A percentile compares a stretch with the other conserved stretches of the same genome.
phyloP scores from a whole-genome alignment of 2,329 filamentous ascomycete species.

The Trichoderma sp. region DNA sequence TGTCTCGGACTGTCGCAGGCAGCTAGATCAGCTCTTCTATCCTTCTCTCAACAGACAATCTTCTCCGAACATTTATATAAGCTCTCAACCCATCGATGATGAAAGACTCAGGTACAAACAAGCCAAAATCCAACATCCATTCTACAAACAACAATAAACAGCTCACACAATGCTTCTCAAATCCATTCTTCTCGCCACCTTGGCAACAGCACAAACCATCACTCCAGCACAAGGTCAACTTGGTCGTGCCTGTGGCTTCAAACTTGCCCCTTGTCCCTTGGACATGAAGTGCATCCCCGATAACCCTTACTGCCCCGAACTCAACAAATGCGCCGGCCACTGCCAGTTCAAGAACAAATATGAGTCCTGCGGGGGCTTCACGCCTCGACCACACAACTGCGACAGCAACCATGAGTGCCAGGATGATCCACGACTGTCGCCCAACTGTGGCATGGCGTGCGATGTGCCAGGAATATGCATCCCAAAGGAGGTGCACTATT shows the following conservation, averaged over 20 bases:
- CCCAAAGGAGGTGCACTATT: conserved; percentile 32
- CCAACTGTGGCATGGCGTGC: conserved; percentile 43
- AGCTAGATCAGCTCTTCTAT: background rate
- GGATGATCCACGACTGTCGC: conserved; percentile 41
- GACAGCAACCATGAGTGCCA: conserved; percentile 36
- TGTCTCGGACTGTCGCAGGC: conserved; percentile 17
- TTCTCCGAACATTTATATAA: background rate
- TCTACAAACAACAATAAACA: background rate
- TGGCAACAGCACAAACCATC: conserved; percentile 31
- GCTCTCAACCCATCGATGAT: background rate
- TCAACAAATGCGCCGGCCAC: conserved; percentile 37
- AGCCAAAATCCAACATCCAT: background rate
- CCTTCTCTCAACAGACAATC: background rate
- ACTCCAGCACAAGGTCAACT: conserved; percentile 12
- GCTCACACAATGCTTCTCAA: conserved; percentile 35
- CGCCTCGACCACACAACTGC: conserved; percentile 36
- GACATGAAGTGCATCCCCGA: conserved; percentile 37
- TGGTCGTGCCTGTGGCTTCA: conserved; percentile 37
- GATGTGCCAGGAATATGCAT: conserved; percentile 43
- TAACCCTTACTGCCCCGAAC: conserved; percentile 33
- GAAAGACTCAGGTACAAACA: background rate
- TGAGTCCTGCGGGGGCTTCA: conserved; percentile 40
- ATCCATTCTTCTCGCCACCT: conserved; percentile 33
- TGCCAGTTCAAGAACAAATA: conserved; percentile 41
- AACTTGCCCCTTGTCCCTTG: conserved; percentile 37